Evolutionary conservation across 257 asterid species (phyloP).

Genomic region (Ajuga chamaepitys): DNA sequence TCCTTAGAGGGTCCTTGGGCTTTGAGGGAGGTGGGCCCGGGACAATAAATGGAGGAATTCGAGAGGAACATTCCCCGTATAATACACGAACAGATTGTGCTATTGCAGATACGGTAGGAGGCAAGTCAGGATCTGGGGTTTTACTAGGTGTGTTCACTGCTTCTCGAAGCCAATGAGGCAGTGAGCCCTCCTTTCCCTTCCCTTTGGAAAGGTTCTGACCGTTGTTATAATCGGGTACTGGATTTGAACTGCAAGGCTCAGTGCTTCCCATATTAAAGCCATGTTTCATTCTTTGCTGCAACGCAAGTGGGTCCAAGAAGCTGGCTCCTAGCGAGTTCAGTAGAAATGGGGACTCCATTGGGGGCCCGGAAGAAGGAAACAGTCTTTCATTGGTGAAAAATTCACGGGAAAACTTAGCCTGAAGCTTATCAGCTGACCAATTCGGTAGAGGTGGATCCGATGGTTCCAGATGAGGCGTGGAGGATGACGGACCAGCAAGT

Average conservation of each 20-base stretch:
- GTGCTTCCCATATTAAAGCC: slow-evolving; percentile 31
- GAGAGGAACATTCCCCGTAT: slow-evolving; percentile 57
- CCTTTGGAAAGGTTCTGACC: slow-evolving; percentile 22
- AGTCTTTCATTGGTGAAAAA: slow-evolving; percentile 30
- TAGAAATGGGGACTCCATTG: slow-evolving; percentile 40
- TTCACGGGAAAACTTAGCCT: slow-evolving; percentile 43
- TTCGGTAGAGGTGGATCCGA: slow-evolving; percentile 38
- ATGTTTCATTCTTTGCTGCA: slow-evolving; percentile 36
- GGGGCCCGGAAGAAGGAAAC: slow-evolving; percentile 35
- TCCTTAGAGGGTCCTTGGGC: slow-evolving; percentile 66
- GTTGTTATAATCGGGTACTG: slow-evolving; percentile 19
- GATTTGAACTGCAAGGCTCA: slow-evolving; percentile 26
- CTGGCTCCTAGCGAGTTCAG: slow-evolving; percentile 55
- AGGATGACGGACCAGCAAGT: slow-evolving; percentile 48
- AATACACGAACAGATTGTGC: slow-evolving; percentile 79
- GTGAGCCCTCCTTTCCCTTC: slow-evolving; percentile 57
- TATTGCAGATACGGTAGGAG: slow-evolving; percentile 70
- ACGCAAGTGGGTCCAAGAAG: slow-evolving; percentile 40
- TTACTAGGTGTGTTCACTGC: slow-evolving; percentile 63
- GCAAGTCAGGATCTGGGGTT: slow-evolving; percentile 38
- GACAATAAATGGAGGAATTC: slow-evolving; percentile 70
- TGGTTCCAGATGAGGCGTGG: slow-evolving; percentile 33
- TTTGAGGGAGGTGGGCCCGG: slow-evolving; percentile 71
- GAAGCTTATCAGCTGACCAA: slow-evolving; percentile 40
- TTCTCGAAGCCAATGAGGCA: slow-evolving; percentile 97